Evolutionary conservation across 169 alveolate genomes (phyloP).

Genomic region (Plasmodium gallinaceum): DNA sequence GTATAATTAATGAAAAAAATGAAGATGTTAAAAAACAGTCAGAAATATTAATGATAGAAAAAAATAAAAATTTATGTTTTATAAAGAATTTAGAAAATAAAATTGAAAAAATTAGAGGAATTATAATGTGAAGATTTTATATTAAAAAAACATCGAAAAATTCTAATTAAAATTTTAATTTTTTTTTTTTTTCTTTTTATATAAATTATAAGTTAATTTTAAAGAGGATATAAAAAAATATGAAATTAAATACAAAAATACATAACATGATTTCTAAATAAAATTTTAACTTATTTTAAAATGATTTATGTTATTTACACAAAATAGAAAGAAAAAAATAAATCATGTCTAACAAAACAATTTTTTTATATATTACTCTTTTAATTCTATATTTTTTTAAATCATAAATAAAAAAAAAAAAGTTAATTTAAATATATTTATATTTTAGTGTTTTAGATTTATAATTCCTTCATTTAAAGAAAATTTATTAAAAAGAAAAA

Average conservation of each 20-base stretch:
- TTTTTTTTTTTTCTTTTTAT: too few relatives aligned
- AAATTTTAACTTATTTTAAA: too few relatives aligned
- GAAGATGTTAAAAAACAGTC: slow-evolving; percentile 49
- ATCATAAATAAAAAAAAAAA: too few relatives aligned
- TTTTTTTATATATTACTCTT: too few relatives aligned
- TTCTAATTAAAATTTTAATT: too few relatives aligned
- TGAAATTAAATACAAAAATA: too few relatives aligned
- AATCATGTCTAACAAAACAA: neutral
- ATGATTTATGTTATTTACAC: too few relatives aligned
- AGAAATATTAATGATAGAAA: slow-evolving; percentile 34
- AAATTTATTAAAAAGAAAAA: neutral
- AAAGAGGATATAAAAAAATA: too few relatives aligned
- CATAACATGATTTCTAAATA: neutral
- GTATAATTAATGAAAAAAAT: slow-evolving; percentile 59
- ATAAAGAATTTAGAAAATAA: slow-evolving; percentile 44
- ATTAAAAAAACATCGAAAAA: neutral
- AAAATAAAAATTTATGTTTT: slow-evolving; percentile 36
- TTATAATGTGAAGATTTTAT: slow-evolving; percentile 12
- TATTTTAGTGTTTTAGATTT: too few relatives aligned
- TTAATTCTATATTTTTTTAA: neutral
- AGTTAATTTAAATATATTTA: too few relatives aligned
- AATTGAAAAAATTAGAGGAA: slow-evolving; percentile 31
- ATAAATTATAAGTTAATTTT: too few relatives aligned
- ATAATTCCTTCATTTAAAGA: too few relatives aligned
- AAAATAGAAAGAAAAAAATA: neutral